Base-by-base conservation (phyloP, 345 rosid species). In the Hibiscus trionum region DNA sequence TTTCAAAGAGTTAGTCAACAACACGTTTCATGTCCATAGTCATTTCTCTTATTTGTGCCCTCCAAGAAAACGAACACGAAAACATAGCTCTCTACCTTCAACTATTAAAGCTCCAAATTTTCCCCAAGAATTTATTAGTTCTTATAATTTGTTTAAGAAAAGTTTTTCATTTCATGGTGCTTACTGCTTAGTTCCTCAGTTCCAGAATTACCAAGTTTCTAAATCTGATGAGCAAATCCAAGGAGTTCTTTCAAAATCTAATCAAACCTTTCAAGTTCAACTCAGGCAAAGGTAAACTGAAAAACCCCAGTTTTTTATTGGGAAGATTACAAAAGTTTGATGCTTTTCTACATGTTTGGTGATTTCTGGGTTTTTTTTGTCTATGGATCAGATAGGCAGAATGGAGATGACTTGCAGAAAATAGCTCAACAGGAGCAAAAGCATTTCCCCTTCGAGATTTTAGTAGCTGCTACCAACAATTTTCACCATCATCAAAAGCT, bases 351-450 rank as follows among this genome's bases (percentile, higher is more conserved):
- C 21, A 42, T 61, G 56, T 11, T 75, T 74, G 76, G 19, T 77
- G 50, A 33, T 66, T 55, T 50, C 44, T 74, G 26, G 63, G 79
- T 76, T 68, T n/a, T n/a, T 53, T 64, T 55, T 64, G 73, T 69
- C 21, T 67, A 46, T 58, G 67, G 2, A 46, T 50, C 73, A 87
- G 92, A 46, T 3, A 79, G 78, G 19, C 76, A 72, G 29, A 62
- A 66, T 56, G 87, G 78, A 75, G 97, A 87, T 71, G 98, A 89
- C 61, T 83, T 90, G 83, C 90, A 86, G 79, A 76, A 71, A 60
- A 89, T 96, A 42, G 97, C 97, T 70, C 90, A 88, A 1, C 77
- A 80, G 60, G 98, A 96, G 72, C 93, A 89, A 82, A 96, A 87
- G 83, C 86, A 83, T 44, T 91, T 96, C 76, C 15, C 88, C 7